phyloP scores from a whole-genome alignment of 345 rosid species.

The Geranium brycei region DNA sequence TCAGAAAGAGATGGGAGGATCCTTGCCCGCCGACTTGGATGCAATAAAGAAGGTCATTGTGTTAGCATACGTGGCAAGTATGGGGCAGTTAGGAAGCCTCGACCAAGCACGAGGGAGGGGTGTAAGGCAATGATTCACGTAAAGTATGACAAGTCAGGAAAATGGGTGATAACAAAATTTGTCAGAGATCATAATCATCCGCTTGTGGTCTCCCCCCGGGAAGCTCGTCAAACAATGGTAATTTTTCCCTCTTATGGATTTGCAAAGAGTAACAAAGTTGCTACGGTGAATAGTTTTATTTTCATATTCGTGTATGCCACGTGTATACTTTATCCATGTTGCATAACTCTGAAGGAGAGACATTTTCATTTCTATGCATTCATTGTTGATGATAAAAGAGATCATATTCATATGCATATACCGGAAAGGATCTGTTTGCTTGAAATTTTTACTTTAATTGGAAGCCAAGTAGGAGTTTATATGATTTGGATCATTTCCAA shows the following conservation, averaged over 20 bases:
- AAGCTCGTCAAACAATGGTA: slow-evolving; percentile 77
- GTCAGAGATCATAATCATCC: slow-evolving; percentile 84
- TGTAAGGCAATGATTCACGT: slow-evolving; percentile 90
- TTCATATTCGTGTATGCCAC: neutral
- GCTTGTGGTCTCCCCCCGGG: slow-evolving; percentile 53
- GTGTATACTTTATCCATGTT: neutral
- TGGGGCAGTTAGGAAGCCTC: slow-evolving; percentile 58
- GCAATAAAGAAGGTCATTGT: slow-evolving; percentile 75
- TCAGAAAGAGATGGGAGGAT: slow-evolving; percentile 87
- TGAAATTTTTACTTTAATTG: neutral
- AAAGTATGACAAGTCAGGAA: slow-evolving; percentile 56
- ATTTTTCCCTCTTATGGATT: neutral
- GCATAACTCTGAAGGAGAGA: neutral
- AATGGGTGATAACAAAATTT: slow-evolving; percentile 79
- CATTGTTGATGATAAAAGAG: no score
- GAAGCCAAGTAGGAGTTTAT: neutral
- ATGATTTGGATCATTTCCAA: neutral
- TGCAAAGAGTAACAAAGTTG: neutral
- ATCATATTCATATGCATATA: neutral
- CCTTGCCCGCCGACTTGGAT: slow-evolving; percentile 79
- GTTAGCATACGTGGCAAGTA: slow-evolving; percentile 37
- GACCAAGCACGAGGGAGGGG: slow-evolving; percentile 76
- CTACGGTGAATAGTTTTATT: neutral
- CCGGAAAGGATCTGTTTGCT: neutral
- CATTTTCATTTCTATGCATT: neutral